These are phyloP conservation scores for Eutreptiella sp. DNA, from an alignment of 208 protist species.

Conservation along the genomic window DNA sequence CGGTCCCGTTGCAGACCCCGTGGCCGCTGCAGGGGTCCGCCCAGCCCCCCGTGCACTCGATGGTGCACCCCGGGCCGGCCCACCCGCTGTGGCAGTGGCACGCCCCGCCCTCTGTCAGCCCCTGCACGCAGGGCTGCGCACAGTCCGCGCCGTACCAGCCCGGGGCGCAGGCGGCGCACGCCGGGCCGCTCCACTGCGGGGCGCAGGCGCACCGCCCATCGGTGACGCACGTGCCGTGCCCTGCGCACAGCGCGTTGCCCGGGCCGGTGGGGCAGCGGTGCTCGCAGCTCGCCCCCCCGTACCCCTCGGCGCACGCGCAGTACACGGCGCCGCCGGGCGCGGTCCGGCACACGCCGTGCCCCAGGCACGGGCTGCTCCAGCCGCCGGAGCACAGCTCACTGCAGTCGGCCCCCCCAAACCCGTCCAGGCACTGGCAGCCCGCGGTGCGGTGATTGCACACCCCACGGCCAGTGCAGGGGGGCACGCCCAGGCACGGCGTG, in stretches of 20 bases:
- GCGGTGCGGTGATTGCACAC: no score
- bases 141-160: background rate
- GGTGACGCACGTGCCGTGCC: background rate
- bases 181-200: slow-evolving; percentile 3
- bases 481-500: no score
- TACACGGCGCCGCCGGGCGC: background rate
- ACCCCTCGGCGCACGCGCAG: slow-evolving; percentile 6
- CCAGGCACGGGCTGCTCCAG: background rate
- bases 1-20: background rate
- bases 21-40: slow-evolving; percentile 7
- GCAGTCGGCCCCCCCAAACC: no score
- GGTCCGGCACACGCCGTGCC: background rate
- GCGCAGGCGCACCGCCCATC: background rate
- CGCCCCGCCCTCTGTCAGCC: background rate
- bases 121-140: background rate
- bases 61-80: background rate
- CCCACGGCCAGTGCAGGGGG: no score
- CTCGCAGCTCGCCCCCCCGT: slow-evolving; percentile 17
- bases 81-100: background rate
- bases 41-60: slow-evolving; percentile 1
- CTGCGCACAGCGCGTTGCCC: slow-evolving; percentile 7
- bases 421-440: no score
- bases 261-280: slow-evolving; percentile 12
- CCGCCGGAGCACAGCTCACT: background rate
- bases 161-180: background rate